Evolutionary conservation across 139 green algal genomes (phyloP).

Genomic region (Chlamydomonas urium): DNA sequence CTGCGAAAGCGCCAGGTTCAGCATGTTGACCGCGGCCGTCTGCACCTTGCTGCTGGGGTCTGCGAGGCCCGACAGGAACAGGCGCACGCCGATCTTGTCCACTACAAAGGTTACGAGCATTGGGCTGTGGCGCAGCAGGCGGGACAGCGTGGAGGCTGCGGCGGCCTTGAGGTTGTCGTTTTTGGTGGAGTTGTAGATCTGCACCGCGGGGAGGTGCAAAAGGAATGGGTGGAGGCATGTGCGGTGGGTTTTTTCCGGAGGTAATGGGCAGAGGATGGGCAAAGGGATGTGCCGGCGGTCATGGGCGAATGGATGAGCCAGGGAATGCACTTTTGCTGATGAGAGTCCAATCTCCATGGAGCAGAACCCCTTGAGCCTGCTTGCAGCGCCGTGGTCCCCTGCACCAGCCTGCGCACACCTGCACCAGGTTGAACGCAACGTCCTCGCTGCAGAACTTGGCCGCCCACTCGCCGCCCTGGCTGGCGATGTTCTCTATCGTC

Average conservation of each 20-base stretch:
- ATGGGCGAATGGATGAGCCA: no score
- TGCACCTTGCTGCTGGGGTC: conserved; percentile 50
- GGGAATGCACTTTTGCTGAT: no score
- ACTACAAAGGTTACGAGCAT: conserved; percentile 39
- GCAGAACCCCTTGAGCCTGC: no score
- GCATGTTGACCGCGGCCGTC: conserved; percentile 65
- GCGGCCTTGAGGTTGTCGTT: conserved; percentile 67
- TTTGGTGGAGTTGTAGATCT: conserved; percentile 43
- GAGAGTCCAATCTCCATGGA: no score
- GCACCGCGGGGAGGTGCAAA: conserved; percentile 1
- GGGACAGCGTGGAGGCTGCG: conserved; percentile 62
- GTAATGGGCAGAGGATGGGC: no score
- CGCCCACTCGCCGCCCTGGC: conserved; percentile 72
- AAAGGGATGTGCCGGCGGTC: no score
- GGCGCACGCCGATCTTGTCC: conserved; percentile 45
- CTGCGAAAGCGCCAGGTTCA: conserved; percentile 58
- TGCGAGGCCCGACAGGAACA: conserved; percentile 45
- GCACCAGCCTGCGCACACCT: neutral
- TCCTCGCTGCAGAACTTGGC: conserved; percentile 51
- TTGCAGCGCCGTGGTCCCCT: no score
- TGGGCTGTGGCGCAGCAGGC: conserved; percentile 55
- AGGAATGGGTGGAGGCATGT: neutral
- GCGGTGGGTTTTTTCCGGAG: neutral
- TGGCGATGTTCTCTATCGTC: conserved; percentile 91
- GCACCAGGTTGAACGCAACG: conserved; percentile 34